Evolutionary conservation across 2,329 filamentous ascomycete species (phyloP).

Genomic region (Daldinia sp.): DNA sequence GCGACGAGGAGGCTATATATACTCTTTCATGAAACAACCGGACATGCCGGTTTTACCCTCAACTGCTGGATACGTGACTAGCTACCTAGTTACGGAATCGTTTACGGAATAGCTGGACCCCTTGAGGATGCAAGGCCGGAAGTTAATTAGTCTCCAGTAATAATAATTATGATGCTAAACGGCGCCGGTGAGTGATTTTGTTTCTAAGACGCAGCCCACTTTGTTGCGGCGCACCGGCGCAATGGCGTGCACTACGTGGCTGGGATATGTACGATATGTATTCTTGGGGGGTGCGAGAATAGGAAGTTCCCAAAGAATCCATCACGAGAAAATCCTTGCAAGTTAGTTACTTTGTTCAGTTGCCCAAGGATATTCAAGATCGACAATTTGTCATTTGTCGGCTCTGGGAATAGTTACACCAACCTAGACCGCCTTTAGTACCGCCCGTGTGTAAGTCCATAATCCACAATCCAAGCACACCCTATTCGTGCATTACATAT

Average conservation of each 20-base stretch:
- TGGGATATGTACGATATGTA: constrained; percentile 1
- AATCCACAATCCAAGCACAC: no score
- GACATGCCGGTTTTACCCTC: constrained; percentile 10
- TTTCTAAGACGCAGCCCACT: constrained; percentile 30
- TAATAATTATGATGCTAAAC: constrained; percentile 24
- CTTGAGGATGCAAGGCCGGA: constrained; percentile 19
- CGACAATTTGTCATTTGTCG: constrained; percentile 29
- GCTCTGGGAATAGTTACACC: constrained; percentile 24
- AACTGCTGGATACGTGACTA: background rate
- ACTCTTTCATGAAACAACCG: constrained; percentile 24
- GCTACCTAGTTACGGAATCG: background rate
- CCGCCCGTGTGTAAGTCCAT: no score
- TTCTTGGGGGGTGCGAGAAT: constrained; percentile 8
- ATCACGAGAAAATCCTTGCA: constrained; percentile 20
- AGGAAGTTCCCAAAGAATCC: constrained; percentile 13
- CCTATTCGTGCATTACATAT: no score
- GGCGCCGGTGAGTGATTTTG: constrained; percentile 35
- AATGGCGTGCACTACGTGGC: constrained; percentile 10
- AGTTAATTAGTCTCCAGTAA: constrained; percentile 23
- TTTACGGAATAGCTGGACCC: constrained; percentile 10
- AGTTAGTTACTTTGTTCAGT: no score
- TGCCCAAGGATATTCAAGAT: constrained; percentile 18
- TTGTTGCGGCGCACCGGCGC: constrained; percentile 16
- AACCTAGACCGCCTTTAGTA: constrained; percentile 26
- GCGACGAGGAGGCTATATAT: constrained; percentile 29